A percentile compares a stretch with the other conserved stretches of the same genome.
Evolutionary conservation across 2,329 filamentous ascomycete species (phyloP).

Genomic region (Calonectria fujianensis): DNA sequence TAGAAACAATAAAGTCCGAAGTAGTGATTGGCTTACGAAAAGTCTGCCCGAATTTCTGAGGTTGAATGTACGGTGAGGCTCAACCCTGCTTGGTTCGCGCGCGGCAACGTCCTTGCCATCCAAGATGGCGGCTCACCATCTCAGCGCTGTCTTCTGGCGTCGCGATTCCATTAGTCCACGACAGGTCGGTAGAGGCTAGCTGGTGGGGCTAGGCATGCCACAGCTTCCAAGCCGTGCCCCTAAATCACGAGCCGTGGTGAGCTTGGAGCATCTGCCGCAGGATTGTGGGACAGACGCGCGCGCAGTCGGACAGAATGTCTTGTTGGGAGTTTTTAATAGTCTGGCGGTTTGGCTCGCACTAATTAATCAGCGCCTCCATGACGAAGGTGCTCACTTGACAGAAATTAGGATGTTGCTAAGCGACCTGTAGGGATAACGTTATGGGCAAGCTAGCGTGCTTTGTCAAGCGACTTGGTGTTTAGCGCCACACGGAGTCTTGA

Average conservation of each 20-base stretch:
- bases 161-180: background rate
- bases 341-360: too few relatives aligned
- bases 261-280: too few relatives aligned
- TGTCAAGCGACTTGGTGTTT: background rate
- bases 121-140: background rate
- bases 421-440: background rate
- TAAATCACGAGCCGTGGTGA: background rate
- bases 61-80: background rate
- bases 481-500: background rate
- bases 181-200: background rate
- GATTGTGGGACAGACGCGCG: conserved; percentile 5
- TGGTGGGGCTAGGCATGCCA: background rate
- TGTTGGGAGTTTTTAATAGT: background rate
- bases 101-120: too few relatives aligned
- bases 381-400: background rate
- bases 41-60: background rate
- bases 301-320: background rate
- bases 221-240: background rate
- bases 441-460: background rate
- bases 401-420: background rate
- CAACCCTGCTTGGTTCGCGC: background rate
- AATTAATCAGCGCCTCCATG: conserved; percentile 1
- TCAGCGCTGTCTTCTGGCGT: background rate
- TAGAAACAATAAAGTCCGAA: background rate
- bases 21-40: background rate